Evolutionary conservation across 805 yeast genomes (phyloP).

Genomic region (Metschnikowia similis): DNA sequence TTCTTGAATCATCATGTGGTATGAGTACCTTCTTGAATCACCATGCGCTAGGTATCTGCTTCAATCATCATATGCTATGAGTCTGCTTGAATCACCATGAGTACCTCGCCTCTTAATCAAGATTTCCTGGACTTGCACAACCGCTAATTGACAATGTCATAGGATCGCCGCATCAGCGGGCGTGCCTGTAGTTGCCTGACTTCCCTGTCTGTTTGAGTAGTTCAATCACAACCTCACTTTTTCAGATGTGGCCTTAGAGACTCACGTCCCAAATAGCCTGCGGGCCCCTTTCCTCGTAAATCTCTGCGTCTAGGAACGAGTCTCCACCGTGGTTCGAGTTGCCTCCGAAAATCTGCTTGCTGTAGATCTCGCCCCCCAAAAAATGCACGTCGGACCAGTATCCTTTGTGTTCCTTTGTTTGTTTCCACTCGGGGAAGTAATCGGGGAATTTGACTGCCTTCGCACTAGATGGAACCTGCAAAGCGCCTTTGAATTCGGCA

Average conservation of each 20-base stretch:
- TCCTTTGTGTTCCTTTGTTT: slow-evolving; percentile 46
- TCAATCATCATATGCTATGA: no score
- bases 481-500: slow-evolving; percentile 13
- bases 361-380: slow-evolving; percentile 82
- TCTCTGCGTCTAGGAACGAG: slow-evolving; percentile 62
- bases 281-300: slow-evolving; percentile 79
- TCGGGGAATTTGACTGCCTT: slow-evolving; percentile 74
- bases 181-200: no score
- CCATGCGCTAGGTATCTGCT: no score
- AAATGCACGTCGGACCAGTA: slow-evolving; percentile 71
- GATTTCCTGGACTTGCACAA: no score
- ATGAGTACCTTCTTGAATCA: no score
- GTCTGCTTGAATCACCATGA: no score
- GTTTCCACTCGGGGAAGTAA: slow-evolving; percentile 92
- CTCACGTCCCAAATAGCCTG: slow-evolving; percentile 68
- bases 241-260: slow-evolving; percentile 2
- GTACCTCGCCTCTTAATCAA: no score
- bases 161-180: no score
- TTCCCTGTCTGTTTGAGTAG: no score
- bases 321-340: slow-evolving; percentile 53
- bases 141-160: no score
- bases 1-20: no score
- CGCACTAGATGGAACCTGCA: slow-evolving; percentile 79
- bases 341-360: slow-evolving; percentile 75
- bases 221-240: no score